A percentile compares a stretch with the other conserved stretches of the same genome.
Evolutionary conservation across 306 rosid genomes (phyloP).

Genomic region (Citrullus mucosospermus): DNA sequence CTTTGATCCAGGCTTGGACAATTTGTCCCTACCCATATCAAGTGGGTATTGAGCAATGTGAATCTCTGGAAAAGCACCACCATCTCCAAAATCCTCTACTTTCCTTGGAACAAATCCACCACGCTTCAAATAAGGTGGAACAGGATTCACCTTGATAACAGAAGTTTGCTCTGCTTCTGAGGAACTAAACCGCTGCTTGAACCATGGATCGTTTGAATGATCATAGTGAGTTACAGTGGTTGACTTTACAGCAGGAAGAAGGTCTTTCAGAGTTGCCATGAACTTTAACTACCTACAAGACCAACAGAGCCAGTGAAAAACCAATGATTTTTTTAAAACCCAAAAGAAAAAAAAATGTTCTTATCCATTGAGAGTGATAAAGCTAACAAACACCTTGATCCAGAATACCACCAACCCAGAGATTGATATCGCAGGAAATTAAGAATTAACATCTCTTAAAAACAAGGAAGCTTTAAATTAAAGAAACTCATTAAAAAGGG

Average conservation of each 20-base stretch:
- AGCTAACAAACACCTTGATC: background rate
- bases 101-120: constrained; percentile 73
- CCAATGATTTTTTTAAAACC: background rate
- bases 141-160: constrained; percentile 33
- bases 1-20: constrained; percentile 37
- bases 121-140: constrained; percentile 63
- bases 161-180: constrained; percentile 44
- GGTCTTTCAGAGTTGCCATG: constrained; percentile 63
- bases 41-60: constrained; percentile 85
- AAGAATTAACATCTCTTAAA: background rate
- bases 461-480: background rate
- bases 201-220: constrained; percentile 80
- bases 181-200: constrained; percentile 57
- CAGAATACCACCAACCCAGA: background rate
- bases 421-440: background rate
- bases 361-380: background rate
- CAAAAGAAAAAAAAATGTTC: background rate
- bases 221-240: constrained; percentile 50
- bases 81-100: constrained; percentile 77
- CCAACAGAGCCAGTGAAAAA: background rate
- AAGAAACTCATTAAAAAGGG: background rate
- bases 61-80: constrained; percentile 87
- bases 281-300: background rate
- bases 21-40: constrained; percentile 62
- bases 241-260: constrained; percentile 54